Conservation (phyloP, 2,329 filamentous ascomycete species). For the Clathrospora elynae region DNA sequence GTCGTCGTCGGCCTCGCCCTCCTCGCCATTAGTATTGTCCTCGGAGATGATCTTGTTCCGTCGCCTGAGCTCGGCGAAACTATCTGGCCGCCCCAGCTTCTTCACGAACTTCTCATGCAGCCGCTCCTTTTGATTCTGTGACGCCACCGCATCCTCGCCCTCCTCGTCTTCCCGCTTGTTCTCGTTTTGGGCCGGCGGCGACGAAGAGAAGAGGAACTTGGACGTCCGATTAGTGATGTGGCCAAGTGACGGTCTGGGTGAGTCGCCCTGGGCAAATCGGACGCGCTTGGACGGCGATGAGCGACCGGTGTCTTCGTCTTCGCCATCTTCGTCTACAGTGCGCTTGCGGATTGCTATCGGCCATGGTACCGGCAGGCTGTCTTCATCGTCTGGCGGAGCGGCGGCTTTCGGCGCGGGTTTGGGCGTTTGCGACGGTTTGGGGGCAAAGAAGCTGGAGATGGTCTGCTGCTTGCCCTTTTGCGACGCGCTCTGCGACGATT, state of each 20-base stretch:
- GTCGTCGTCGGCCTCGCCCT: constrained; percentile 62
- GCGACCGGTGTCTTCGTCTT: constrained; percentile 34
- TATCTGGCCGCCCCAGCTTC: constrained; percentile 86
- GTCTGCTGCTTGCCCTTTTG: constrained; percentile 74
- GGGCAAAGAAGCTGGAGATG: constrained; percentile 82
- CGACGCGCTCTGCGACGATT: constrained; percentile 39
- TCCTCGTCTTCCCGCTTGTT: constrained; percentile 44
- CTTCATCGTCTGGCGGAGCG: constrained; percentile 33
- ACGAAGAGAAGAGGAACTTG: constrained; percentile 64
- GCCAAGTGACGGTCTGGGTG: constrained; percentile 28
- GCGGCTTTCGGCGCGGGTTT: constrained; percentile 24
- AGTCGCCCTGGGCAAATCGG: constrained; percentile 26
- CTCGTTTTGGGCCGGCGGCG: constrained; percentile 44
- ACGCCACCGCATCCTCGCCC: constrained; percentile 57
- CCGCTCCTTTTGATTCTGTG: constrained; percentile 66
- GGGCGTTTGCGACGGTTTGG: constrained; percentile 47
- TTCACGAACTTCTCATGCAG: constrained; percentile 86
- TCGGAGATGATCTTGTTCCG: constrained; percentile 60
- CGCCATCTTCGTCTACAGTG: constrained; percentile 47
- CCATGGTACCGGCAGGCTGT: constrained; percentile 16
- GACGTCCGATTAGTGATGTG: constrained; percentile 58
- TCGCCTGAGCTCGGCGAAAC: constrained; percentile 69
- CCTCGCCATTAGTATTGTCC: constrained; percentile 60
- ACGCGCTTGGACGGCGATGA: constrained; percentile 49
- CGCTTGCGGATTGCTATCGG: constrained; percentile 31